These are phyloP conservation scores for Cryptosporidium ubiquitum DNA, from an alignment of 169 alveolate genomes.

Conservation along the genomic window DNA sequence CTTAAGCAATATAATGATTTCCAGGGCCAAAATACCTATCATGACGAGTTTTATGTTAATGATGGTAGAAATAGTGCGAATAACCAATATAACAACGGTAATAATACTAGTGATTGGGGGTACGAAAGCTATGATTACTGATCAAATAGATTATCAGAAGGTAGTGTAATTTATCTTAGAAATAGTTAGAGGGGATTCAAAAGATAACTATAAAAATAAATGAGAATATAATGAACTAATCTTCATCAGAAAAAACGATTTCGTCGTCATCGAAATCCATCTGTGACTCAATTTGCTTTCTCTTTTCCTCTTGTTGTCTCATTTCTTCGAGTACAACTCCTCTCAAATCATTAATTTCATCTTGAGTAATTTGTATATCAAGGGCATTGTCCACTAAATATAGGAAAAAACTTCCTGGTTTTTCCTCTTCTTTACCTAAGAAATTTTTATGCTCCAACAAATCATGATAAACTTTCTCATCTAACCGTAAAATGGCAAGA, in stretches of 20 bases:
- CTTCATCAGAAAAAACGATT: slow-evolving; percentile 69
- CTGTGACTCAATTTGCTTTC: slow-evolving; percentile 76
- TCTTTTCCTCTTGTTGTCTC: slow-evolving; percentile 77
- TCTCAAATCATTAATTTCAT: slow-evolving; percentile 74
- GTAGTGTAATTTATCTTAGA: neutral
- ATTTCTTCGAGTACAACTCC: slow-evolving; percentile 78
- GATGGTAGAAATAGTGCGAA: neutral
- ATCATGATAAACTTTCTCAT: slow-evolving; percentile 75
- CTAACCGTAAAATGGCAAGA: slow-evolving; percentile 78
- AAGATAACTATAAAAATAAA: neutral
- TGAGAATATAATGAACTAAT: neutral
- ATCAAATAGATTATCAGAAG: neutral
- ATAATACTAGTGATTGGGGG: slow-evolving; percentile 31
- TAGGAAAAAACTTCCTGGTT: slow-evolving; percentile 76
- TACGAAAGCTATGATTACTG: slow-evolving; percentile 45
- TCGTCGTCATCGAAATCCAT: slow-evolving; percentile 75
- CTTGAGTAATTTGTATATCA: slow-evolving; percentile 56
- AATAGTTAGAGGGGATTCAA: neutral
- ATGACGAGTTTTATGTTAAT: neutral
- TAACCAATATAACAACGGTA: slow-evolving; percentile 17
- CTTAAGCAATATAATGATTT: slow-evolving; percentile 14
- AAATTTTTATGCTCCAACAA: slow-evolving; percentile 8
- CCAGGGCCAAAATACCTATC: neutral
- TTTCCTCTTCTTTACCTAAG: slow-evolving; percentile 17
- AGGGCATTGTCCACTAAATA: slow-evolving; percentile 77